Base-by-base conservation (phyloP, 2,329 filamentous ascomycete genomes). In the Colletotrichum lini region DNA sequence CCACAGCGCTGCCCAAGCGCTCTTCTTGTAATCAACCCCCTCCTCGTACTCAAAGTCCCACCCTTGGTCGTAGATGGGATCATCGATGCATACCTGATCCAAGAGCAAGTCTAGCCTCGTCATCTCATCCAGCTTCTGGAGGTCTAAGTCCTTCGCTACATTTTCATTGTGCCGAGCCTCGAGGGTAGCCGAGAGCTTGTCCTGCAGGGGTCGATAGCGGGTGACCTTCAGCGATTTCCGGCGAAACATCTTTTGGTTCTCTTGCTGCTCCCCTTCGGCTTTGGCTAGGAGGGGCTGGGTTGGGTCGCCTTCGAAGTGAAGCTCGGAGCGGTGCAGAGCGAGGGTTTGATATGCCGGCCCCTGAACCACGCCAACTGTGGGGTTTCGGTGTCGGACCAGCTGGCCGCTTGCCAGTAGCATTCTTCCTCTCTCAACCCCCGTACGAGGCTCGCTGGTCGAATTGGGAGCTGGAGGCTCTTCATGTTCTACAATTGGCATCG, bases 311-410 rank as follows among this genome's bases (percentile, higher is more conserved):
- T 86, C 76, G 3, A 83, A 73, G 73, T 91, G 89, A 1, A 84
- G 84, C 7, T 89, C 85, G 6, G 70, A 75, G 4, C 85, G 79
- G 75, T 84, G 90, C 2, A 89, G 78, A 1, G 80, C 80, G 0
- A 86, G 84, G 2, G 78, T 73, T 1, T 79, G 71, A 74, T 92
- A 92, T 3, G 79, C 78, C 0, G 85, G 84, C 1, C 89, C 90
- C 75, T 92, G 86, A 2, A 90, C 83, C 6, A 84, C 87, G 38
- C 89, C 89, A 38, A 91, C 78, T 7, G 83, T 82, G 2, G 81
- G 85, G 73, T 89, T 83, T 0, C 79, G 77, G 62, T 84, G 81
- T 0, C 85, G 71, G 1, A 77, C 70, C 0, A 91, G 79, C 68
- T 86, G 82, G 0, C 79, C 75, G 4, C 77, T 78, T 1, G 78